Conservation (phyloP, 2,329 filamentous ascomycete species). For the Alternaria hordeiaustralica region DNA sequence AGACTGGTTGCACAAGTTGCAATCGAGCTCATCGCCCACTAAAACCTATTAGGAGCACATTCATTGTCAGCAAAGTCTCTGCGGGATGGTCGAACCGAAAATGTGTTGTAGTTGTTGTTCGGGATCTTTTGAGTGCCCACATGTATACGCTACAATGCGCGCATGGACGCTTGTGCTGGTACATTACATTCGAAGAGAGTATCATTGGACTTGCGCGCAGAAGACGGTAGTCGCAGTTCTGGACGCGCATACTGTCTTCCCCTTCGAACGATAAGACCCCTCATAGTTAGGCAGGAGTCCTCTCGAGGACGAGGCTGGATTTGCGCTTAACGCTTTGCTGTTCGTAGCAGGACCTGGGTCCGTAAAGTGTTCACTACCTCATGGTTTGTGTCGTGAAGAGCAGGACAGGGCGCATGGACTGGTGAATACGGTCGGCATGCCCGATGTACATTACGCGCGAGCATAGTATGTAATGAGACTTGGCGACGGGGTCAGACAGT, state of each 20-base stretch:
- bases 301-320: background rate
- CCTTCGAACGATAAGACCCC: background rate
- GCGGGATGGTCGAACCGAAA: background rate
- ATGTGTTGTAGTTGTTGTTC: background rate
- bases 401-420: too few relatives aligned
- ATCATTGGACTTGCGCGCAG: background rate
- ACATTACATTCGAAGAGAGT: background rate
- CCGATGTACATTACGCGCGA: background rate
- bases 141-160: background rate
- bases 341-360: background rate
- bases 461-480: background rate
- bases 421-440: background rate
- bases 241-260: background rate
- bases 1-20: background rate
- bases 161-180: background rate
- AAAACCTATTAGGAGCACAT: background rate
- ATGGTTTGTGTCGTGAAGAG: too few relatives aligned
- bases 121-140: background rate
- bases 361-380: too few relatives aligned
- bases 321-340: background rate
- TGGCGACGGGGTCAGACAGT: background rate
- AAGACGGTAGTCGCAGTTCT: background rate
- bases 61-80: background rate
- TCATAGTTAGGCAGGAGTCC: background rate
- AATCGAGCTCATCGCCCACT: background rate